Base-by-base conservation (phyloP, 257 asterid genomes). In the Solanum chiquidenum region DNA sequence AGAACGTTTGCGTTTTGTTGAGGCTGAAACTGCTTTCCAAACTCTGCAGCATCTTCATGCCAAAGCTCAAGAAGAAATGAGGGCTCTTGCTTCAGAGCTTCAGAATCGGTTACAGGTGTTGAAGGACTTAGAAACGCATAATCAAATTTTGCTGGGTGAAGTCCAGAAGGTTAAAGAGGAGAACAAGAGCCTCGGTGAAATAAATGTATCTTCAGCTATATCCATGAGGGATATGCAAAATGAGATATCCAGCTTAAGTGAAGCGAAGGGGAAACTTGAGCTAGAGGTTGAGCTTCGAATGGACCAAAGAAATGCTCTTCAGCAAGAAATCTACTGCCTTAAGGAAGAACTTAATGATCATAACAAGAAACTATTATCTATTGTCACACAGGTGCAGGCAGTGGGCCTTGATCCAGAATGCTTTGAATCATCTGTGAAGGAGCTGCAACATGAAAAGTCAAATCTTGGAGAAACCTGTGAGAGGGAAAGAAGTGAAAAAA, bases 21-120 rank as follows among this genome's bases (percentile, higher is more conserved):
- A 96, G 90, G 99, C 99, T 86, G 99, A 97, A 92, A 95, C 98
- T 52, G 99, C 98, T 62, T 97, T 97, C 87, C 98, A 96, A 86
- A 94, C 99, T 42, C 88, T 97, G 92, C 99, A 94, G 94, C 98
- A 94, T 88, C 93, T 95, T 92, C 98, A 96, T 66, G 93, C 98
- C 37, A 92, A 94, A 85, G 93, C 97, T 84, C 99, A 96, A 92
- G 99, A 97, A 87, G 99, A 97, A 82, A 92, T 97, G 71, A 94
- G 94, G 71, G 90, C 93, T 74, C 89, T 94, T 91, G 91, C 95
- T 84, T 87, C 93, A 7, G 99, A 97, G 87, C 89, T 97, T 90
- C 98, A 95, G 90, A 92, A 90, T 29, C 92, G 95, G 93, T 95
- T 95, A 83, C 93, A 95, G 88, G 88, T 87, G 84, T 83, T 95